Evolutionary conservation across 768 basidiomycete species (phyloP).

Genomic region (Boletus insuetus): DNA sequence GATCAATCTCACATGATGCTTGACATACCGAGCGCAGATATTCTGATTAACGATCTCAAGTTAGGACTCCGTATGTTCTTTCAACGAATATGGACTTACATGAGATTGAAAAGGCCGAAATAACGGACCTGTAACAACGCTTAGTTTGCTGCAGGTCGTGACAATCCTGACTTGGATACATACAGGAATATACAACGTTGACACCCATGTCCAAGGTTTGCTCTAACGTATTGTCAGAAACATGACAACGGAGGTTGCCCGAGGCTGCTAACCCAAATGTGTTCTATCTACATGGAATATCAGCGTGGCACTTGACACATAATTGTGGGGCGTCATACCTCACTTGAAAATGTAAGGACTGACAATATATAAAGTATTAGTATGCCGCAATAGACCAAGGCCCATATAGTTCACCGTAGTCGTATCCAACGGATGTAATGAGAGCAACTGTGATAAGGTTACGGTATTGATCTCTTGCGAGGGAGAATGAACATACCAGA

Average conservation of each 20-base stretch:
- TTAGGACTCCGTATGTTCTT: not conserved
- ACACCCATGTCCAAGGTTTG: slow-evolving; percentile 9
- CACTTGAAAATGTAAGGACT: not conserved
- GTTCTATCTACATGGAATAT: not conserved
- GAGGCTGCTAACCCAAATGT: slow-evolving; percentile 8
- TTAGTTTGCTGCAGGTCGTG: not conserved
- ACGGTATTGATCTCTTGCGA: no score
- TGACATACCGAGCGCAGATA: not conserved
- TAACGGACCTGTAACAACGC: slow-evolving; percentile 8
- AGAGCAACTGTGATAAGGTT: not conserved
- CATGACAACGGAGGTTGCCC: no score
- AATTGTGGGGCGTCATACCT: not conserved
- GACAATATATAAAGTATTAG: not conserved
- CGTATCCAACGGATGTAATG: not conserved
- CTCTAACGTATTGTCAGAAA: not conserved
- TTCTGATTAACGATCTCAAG: not conserved
- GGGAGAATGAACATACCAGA: no score
- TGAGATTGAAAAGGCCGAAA: not conserved
- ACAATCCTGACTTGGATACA: not conserved
- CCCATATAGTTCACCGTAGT: not conserved
- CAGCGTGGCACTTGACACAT: not conserved
- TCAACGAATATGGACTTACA: not conserved
- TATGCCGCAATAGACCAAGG: not conserved
- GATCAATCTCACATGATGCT: not conserved
- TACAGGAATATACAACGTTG: slow-evolving; percentile 8